Conservation (phyloP, 2,329 filamentous ascomycete genomes). For the Colletotrichum destructivum region DNA sequence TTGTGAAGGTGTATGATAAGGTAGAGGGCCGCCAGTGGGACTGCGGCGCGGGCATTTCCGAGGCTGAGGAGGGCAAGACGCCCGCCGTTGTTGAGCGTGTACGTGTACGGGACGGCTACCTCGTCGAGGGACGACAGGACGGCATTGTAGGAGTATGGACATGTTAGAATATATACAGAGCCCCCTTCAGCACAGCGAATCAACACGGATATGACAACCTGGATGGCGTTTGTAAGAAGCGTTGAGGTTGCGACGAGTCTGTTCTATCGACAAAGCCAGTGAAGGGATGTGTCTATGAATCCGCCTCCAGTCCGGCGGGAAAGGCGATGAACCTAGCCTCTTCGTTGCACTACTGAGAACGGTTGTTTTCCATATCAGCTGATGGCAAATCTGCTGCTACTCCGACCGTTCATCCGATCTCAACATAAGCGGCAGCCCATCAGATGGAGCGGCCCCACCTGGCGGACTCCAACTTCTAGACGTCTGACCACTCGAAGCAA, state of each 20-base stretch:
- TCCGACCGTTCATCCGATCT: slow-evolving; percentile 24
- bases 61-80: slow-evolving; percentile 75
- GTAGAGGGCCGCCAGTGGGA: slow-evolving; percentile 96
- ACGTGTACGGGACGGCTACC: slow-evolving; percentile 92
- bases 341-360: background rate
- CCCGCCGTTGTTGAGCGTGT: slow-evolving; percentile 86
- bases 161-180: slow-evolving; percentile 61
- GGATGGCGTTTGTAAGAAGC: background rate
- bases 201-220: slow-evolving; percentile 29
- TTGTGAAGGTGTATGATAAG: slow-evolving; percentile 99
- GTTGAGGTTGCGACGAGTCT: background rate
- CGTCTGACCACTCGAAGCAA: background rate
- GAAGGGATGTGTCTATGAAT: background rate
- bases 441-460: slow-evolving; percentile 33
- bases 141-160: slow-evolving; percentile 94
- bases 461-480: slow-evolving; percentile 5
- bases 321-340: background rate
- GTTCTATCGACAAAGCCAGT: background rate
- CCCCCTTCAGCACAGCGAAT: slow-evolving; percentile 36
- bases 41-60: slow-evolving; percentile 85
- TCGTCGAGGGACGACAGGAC: slow-evolving; percentile 90
- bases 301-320: background rate
- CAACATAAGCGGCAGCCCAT: background rate
- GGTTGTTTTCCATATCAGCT: background rate
- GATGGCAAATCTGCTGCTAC: background rate